Conservation (phyloP, 169 alveolate species). For the Plasmodium gaboni region DNA sequence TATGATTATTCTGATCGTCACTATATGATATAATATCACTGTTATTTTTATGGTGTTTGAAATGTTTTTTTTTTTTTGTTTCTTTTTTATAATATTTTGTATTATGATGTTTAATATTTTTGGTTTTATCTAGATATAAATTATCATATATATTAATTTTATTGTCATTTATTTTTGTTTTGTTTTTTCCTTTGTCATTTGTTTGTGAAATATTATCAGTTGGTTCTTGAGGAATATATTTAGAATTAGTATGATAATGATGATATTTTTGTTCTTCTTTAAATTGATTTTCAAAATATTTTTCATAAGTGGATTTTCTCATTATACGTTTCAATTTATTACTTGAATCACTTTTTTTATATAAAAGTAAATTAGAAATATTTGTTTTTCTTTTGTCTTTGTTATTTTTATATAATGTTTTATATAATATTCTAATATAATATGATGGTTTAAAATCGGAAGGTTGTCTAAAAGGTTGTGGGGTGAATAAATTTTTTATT, state of each 20-base stretch:
- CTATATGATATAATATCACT: not conserved
- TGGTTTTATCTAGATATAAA: not conserved
- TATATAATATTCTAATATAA: slow-evolving; percentile 68
- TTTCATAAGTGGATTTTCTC: slow-evolving; percentile 52
- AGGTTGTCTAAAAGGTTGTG: slow-evolving; percentile 49
- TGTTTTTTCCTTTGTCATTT: not conserved
- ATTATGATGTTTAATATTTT: not conserved
- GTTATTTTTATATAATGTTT: slow-evolving; percentile 49
- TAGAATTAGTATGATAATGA: slow-evolving; percentile 1
- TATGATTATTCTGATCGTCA: not conserved
- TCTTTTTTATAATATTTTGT: not conserved
- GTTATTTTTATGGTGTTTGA: no score
- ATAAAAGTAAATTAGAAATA: slow-evolving; percentile 5
- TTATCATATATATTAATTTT: not conserved
- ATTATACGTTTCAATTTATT: slow-evolving; percentile 20
- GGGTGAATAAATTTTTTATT: slow-evolving; percentile 18
- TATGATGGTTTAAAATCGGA: slow-evolving; percentile 70
- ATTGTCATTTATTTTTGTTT: not conserved
- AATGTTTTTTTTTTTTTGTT: not conserved
- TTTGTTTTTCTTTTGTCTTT: slow-evolving; percentile 8
- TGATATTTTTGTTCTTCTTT: slow-evolving; percentile 31
- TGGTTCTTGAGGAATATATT: not conserved
- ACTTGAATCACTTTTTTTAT: slow-evolving; percentile 33
- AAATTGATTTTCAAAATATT: slow-evolving; percentile 59
- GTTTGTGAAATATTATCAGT: not conserved